A percentile compares a stretch with the other conserved stretches of the same genome.
phyloP scores from a whole-genome alignment of 495 filamentous ascomycete species.

The Chaetomidium leptoderma region DNA sequence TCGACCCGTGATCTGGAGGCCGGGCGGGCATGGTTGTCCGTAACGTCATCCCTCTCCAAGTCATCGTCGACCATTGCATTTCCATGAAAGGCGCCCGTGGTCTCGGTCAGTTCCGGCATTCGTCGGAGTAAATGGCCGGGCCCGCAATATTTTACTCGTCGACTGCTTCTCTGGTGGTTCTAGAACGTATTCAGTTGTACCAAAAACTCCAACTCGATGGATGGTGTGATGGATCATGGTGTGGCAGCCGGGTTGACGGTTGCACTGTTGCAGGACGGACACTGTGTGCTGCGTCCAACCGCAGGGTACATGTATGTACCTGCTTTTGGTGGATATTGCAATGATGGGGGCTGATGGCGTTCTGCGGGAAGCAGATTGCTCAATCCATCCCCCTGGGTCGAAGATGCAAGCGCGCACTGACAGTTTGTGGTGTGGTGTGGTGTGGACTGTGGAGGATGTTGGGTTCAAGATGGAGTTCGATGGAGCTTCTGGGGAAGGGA shows the following conservation, averaged over 20 bases:
- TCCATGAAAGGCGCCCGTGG: not conserved
- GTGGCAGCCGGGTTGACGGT: not conserved
- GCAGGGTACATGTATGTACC: not conserved
- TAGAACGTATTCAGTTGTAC: not conserved
- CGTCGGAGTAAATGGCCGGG: not conserved
- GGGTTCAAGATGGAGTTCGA: not conserved
- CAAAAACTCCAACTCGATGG: not conserved
- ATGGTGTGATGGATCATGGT: not conserved
- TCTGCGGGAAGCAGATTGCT: not conserved
- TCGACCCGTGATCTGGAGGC: not conserved
- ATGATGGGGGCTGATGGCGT: not conserved
- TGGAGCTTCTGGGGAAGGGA: not conserved
- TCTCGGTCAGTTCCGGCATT: conserved; percentile 4
- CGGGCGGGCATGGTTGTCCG: not conserved
- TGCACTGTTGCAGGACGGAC: not conserved
- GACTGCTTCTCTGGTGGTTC: not conserved
- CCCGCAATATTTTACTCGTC: not conserved
- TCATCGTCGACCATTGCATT: not conserved
- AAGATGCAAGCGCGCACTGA: not conserved
- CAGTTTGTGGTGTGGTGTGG: not conserved
- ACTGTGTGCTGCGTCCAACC: too few species aligned
- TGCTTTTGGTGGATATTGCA: not conserved
- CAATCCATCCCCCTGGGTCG: not conserved
- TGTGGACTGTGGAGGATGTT: not conserved
- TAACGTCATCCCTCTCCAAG: not conserved